Base-by-base conservation (phyloP, 176 grass and related monocot genomes). In the Chloris gayana region DNA sequence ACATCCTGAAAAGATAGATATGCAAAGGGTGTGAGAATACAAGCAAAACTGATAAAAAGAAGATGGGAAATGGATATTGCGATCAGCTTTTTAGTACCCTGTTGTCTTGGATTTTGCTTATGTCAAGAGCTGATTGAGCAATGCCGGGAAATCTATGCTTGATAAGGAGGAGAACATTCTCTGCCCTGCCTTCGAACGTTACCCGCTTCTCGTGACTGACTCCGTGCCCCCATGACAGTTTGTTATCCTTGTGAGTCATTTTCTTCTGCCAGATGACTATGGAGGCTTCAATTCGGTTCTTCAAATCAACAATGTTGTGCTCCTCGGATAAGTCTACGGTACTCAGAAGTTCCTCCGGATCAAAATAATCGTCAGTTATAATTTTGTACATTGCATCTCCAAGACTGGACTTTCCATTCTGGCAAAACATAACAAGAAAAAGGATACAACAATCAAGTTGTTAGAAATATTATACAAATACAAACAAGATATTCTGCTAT, bases 231-330 rank as follows among this genome's bases (percentile, higher is more conserved):
- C 88, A 89, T 0, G 87, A 75, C 38, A 91, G 69, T 80, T 93
- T 97, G 39, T 53, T 60, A 17, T 97, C 90, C 42, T 93, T 93
- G 1, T 86, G 81, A 3, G 59, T 73, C 90, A 93, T 97, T 63
- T 93, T 96, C 83, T 89, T 88, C 49, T 85, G 89, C 90, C 93
- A 97, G 62, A 97, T 97, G 72, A 97, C 85, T 1, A 93, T 73
- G 0, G 88, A 97, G 18, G 93, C 93, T 60, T 97, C 90, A 2
- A 97, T 88, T 38, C 90, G 77, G 57, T 97, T 93, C 82, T 93
- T 97, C 25, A 93, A 76, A 75, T 97, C 93, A 49, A 93, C 76
- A 72, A 85, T 97, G 79, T 87, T 97, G 88, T 93, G 78, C 74
- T 93, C 93, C 14, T 65, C 80, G 0, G 90, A 83, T 64, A 93